Base-by-base conservation (phyloP, 2,329 filamentous ascomycete species). In the Cordyceps tenuipes region DNA sequence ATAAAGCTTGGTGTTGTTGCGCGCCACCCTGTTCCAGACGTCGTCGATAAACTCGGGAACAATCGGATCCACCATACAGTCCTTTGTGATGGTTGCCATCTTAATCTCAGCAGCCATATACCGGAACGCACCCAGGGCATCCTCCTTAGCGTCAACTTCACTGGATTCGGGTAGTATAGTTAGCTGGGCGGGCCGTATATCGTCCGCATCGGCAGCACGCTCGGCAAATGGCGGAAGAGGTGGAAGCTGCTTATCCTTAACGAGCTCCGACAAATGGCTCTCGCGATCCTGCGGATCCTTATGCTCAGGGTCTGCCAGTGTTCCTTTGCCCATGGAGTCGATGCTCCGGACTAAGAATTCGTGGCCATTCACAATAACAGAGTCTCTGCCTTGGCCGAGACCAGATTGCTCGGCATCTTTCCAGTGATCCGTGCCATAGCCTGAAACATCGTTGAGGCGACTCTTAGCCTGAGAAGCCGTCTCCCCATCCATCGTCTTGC, bases 1-100 rank as follows among this genome's bases (percentile, higher is more conserved):
- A 76, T 90, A 99, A 52, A 99, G 82, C 70, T 91, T 93, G 3
- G 94, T 99, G 71, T 99, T 99, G 77, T 97, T 97, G 64, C 89
- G 86, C 0, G 94, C 94, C 57, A 91, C 86, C 19, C 85, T 82
- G 64, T 88, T 86, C 95, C 95, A 99, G 1, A 90, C 86, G 63
- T 96, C 89, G 50, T 94, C 84, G 70, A 90, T 89, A 73, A 99
- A 99, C 1, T 81, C 77, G 58, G 90, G 82, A 61, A 87, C 86
- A 46, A 99, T 75, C 0, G 95, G 94, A 72, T 99, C 94, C 17
- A 82, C 83, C 91, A 99, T 99, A 74, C 93, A 97, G 70, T 97
- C 89, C 66, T 92, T 90, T 63, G 90, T 85, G 29, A 99, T 83
- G 39, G 83, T 77, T 0, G 91, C 90, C 21, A 81, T 82, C 61